Evolutionary conservation across 495 filamentous ascomycete genomes (phyloP).

Genomic region (Xylaria nigripes): DNA sequence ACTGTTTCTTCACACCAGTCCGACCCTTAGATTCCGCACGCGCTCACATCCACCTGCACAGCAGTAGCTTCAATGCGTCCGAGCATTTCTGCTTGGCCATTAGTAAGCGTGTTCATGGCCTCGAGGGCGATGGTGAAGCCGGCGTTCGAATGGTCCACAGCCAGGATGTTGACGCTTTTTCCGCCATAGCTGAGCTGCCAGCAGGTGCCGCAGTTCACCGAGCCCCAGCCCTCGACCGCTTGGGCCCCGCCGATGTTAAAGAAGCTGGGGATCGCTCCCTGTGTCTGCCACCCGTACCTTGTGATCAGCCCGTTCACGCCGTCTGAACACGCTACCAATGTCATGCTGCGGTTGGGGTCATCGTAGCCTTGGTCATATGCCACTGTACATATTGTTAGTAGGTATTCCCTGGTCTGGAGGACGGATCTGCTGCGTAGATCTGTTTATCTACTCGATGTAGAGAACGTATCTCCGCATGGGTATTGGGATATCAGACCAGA

Average conservation of each 20-base stretch:
- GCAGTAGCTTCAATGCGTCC: slow-evolving; percentile 51
- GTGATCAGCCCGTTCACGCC: slow-evolving; percentile 51
- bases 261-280: slow-evolving; percentile 45
- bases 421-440: too few species aligned
- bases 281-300: slow-evolving; percentile 39
- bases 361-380: slow-evolving; percentile 56
- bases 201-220: slow-evolving; percentile 58
- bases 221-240: slow-evolving; percentile 53
- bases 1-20: too few species aligned
- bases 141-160: slow-evolving; percentile 51
- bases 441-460: too few species aligned
- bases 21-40: slow-evolving; percentile 29
- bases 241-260: slow-evolving; percentile 55
- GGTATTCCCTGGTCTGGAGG: not conserved
- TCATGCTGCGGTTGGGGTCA: slow-evolving; percentile 36
- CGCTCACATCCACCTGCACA: slow-evolving; percentile 31
- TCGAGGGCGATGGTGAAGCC: slow-evolving; percentile 58
- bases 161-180: slow-evolving; percentile 55
- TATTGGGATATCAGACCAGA: too few species aligned
- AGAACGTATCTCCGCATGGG: too few species aligned
- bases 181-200: slow-evolving; percentile 54
- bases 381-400: slow-evolving; percentile 23
- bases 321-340: slow-evolving; percentile 47
- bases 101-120: slow-evolving; percentile 62
- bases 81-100: slow-evolving; percentile 42